phyloP scores from a whole-genome alignment of 306 rosid species.

The Boehmeria nivea region DNA sequence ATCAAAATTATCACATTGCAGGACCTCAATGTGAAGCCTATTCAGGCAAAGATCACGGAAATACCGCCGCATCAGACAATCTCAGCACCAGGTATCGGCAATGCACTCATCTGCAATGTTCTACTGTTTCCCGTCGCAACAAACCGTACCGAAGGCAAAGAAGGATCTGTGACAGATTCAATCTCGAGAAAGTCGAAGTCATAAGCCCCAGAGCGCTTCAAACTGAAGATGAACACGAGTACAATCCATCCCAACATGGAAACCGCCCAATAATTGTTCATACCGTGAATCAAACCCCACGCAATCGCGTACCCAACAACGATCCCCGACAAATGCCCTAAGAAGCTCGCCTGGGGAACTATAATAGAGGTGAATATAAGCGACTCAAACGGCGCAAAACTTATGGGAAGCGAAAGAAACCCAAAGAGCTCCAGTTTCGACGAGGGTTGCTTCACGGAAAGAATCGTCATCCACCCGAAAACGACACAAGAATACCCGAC shows the following conservation, averaged over 20 bases:
- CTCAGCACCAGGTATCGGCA: conserved; percentile 67
- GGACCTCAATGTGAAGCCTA: conserved; percentile 25
- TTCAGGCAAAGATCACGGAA: conserved; percentile 18
- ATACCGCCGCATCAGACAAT: conserved; percentile 41
- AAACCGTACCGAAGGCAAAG: conserved; percentile 74
- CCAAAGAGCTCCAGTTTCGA: conserved; percentile 90
- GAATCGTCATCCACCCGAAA: conserved; percentile 98
- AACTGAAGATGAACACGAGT: conserved; percentile 59
- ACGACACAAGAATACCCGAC: conserved; percentile 99
- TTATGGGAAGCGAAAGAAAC: conserved; percentile 87
- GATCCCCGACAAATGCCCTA: conserved; percentile 92
- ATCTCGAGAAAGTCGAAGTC: conserved; percentile 78
- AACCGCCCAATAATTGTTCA: conserved; percentile 85
- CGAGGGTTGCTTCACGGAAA: conserved; percentile 87
- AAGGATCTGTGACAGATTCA: conserved; percentile 78
- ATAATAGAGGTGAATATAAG: conserved; percentile 88
- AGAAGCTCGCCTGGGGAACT: conserved; percentile 95
- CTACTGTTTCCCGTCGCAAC: conserved; percentile 65
- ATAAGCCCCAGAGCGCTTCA: conserved; percentile 69
- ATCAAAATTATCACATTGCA: conserved; percentile 25
- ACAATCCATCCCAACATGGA: conserved; percentile 78
- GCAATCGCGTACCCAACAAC: conserved; percentile 92
- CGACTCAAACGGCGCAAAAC: conserved; percentile 95
- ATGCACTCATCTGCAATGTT: conserved; percentile 71
- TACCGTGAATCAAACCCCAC: conserved; percentile 94